Evolutionary conservation across 805 yeast genomes (phyloP), one percentile per base, ranked within the genome.

Genomic region (Cyberlindnera xishuangbannaensis): DNA sequence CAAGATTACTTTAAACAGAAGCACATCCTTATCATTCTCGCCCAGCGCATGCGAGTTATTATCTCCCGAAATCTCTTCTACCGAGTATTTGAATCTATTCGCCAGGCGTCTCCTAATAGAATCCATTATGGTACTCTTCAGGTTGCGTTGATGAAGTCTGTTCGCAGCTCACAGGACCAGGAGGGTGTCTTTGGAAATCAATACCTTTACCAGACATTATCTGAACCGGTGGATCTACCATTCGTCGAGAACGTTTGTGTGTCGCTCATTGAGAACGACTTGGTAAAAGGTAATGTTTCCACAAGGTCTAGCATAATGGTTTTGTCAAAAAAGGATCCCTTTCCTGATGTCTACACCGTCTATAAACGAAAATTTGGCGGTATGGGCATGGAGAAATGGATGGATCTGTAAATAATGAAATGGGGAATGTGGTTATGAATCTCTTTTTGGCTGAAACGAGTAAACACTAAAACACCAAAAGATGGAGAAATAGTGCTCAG

Each of bases 251-350:
- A 72, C 33, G 44, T 76, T 7, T 51, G 75, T 28, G 58, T 71
- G 11, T 55, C 72, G 2, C 45, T 77, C n/a, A 67, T 73, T 25
- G 79, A 73, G 40, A 72, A 71, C 36, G 72, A 69, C 35, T 48
- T 74, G 13, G 44, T 77, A 22, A 71, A 67, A 40, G 82, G 78
- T 0, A 76, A 75, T 37, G 47, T 73, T 0, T 58, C 65, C 22
- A 61, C 73, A 1, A 51, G 65, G 22, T 49, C 60, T 8, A 55
- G 65, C 25, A 54, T 59, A 5, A 58, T 67, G 3, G 58, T 72
- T 0, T 48, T 71, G 8, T 64, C 72, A 18, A 69, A 62, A 33
- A 51, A 56, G 8, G 61, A 60, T 15, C 67, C 68, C 3, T 71
- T 71, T 42, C 69, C 75, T 1, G 39, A 47, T 10, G 41, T 51